Base-by-base conservation (phyloP, 768 basidiomycete species). In the Coprinellus micaceus region DNA sequence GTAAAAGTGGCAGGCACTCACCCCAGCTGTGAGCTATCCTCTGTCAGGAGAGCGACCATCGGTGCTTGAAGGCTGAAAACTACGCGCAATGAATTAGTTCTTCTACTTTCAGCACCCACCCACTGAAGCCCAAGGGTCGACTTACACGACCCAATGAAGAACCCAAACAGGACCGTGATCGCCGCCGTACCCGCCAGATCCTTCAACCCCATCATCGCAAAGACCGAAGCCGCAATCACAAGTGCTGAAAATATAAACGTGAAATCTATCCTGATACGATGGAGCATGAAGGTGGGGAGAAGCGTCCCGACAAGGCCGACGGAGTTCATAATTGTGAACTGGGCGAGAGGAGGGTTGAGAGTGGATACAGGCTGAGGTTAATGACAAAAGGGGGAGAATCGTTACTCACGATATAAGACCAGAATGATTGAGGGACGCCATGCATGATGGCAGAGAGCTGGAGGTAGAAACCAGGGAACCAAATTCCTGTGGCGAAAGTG, bases 91-190 rank as follows among this genome's bases (percentile, higher is more conserved):
- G 7, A 13, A 33, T 33, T 33, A 13, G 33, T 6, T 13, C 33
- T 6, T 6, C 7, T 33, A n/a, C 10, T 21, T 9, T 12, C 12
- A 5, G 36, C 15, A 50, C 22, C 33, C 33, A 33, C 33, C 13
- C 13, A 33, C 33, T 13, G 33, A 13, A 33, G 33, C 6, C 7
- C 6, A 33, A 6, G 33, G 33, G 13, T 6, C 7, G 33, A 57
- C 65, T 47, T 28, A 66, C 65, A 63, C 26, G 53, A 43, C 13
- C 63, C 65, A 39, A 47, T 30, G 15, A 71, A 75, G 54, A 76
- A 72, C 1, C 78, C 78, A 56, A 72, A 78, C 4, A 79, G 56
- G 5, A 77, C 57, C 6, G 71, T 67, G 41, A 80, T 68, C 11
- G 69, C 58, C 24, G 71, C 64, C 19, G 72, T 63, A 25, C 71